These are phyloP conservation scores for Colletotrichum sublineola DNA, from an alignment of 2,329 filamentous ascomycete species.

Conservation along the genomic window DNA sequence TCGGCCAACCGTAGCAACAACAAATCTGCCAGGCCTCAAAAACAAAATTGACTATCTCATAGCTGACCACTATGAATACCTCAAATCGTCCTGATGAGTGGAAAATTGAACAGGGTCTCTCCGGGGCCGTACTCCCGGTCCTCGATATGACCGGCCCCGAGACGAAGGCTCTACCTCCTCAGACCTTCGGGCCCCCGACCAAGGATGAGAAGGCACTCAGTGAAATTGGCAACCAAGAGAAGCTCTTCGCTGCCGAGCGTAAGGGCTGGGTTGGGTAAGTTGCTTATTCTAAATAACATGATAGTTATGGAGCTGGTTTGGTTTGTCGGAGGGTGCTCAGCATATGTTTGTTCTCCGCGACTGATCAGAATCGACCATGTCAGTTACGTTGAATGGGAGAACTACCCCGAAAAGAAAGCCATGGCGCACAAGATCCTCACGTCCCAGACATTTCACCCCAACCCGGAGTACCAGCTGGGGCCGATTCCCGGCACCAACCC, in stretches of 20 bases:
- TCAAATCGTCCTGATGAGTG: slow-evolving; percentile 56
- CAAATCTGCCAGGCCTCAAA: not conserved
- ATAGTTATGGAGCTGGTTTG: not conserved
- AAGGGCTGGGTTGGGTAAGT: slow-evolving; percentile 53
- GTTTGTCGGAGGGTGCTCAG: too few relatives aligned
- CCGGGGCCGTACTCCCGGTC: slow-evolving; percentile 60
- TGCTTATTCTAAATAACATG: not conserved
- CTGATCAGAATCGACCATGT: not conserved
- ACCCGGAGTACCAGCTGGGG: slow-evolving; percentile 68
- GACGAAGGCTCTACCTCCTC: slow-evolving; percentile 48
- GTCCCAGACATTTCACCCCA: slow-evolving; percentile 48
- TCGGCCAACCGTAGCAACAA: not conserved
- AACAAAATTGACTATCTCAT: too few relatives aligned
- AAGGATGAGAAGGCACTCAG: slow-evolving; percentile 58
- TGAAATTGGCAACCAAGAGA: slow-evolving; percentile 53
- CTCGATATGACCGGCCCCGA: slow-evolving; percentile 59
- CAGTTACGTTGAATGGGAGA: slow-evolving; percentile 77
- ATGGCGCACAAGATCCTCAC: slow-evolving; percentile 65
- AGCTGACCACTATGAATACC: slow-evolving; percentile 14
- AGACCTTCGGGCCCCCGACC: slow-evolving; percentile 49
- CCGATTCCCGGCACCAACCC: slow-evolving; percentile 70
- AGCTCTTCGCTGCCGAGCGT: slow-evolving; percentile 47
- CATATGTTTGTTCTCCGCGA: not conserved
- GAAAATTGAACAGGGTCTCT: slow-evolving; percentile 66
- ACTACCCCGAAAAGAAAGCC: slow-evolving; percentile 76